These are phyloP conservation scores for Aspergillus udagawae DNA, from an alignment of 2,329 filamentous ascomycete species.

Conservation along the genomic window DNA sequence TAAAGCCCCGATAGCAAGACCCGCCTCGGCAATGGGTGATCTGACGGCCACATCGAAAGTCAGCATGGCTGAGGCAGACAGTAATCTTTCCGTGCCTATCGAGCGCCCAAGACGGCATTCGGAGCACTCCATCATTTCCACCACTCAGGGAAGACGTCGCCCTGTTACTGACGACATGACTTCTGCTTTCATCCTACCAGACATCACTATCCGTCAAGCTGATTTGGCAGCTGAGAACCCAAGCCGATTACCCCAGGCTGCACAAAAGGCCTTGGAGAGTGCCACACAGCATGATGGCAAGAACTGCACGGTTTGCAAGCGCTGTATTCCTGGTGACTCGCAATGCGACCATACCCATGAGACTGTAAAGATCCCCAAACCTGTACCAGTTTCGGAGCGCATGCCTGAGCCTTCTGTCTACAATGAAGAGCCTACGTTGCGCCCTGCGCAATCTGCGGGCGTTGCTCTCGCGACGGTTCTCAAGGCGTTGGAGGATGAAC, in stretches of 20 bases:
- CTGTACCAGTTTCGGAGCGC: slow-evolving; percentile 49
- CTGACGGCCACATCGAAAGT: slow-evolving; percentile 29
- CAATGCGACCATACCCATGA: slow-evolving; percentile 28
- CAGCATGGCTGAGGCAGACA: slow-evolving; percentile 25
- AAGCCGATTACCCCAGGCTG: slow-evolving; percentile 33
- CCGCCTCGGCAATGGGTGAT: slow-evolving; percentile 34
- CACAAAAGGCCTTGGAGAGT: slow-evolving; percentile 39
- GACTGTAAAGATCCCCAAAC: slow-evolving; percentile 45
- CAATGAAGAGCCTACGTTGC: slow-evolving; percentile 57
- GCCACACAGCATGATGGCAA: slow-evolving; percentile 48
- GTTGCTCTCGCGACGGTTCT: slow-evolving; percentile 77
- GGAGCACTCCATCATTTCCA: slow-evolving; percentile 47
- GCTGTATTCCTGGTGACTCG: slow-evolving; percentile 32
- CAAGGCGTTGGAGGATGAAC: slow-evolving; percentile 75
- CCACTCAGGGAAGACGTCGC: slow-evolving; percentile 48
- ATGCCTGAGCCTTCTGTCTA: slow-evolving; percentile 41
- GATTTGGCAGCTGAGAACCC: slow-evolving; percentile 26
- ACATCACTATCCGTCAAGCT: slow-evolving; percentile 52
- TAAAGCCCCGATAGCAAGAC: slow-evolving; percentile 32
- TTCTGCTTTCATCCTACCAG: slow-evolving; percentile 61
- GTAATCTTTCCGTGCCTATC: slow-evolving; percentile 25
- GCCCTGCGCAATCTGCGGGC: slow-evolving; percentile 63
- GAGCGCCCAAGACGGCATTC: slow-evolving; percentile 37
- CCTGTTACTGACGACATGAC: slow-evolving; percentile 54
- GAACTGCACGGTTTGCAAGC: slow-evolving; percentile 56